Conservation (phyloP, 768 basidiomycete species). For the Neoboletus brunneissimus region DNA sequence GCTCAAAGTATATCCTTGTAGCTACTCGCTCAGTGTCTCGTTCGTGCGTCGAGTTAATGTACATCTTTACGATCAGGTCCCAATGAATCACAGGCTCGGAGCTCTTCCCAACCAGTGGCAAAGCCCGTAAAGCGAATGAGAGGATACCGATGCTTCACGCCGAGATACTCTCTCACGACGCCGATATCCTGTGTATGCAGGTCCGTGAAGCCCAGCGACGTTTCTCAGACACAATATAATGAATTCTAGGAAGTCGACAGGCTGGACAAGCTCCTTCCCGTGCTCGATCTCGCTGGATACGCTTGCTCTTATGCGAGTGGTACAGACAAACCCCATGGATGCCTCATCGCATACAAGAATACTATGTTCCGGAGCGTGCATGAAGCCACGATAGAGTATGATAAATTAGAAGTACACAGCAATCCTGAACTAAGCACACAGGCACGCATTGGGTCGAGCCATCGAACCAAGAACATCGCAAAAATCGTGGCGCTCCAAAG, state of each 20-base stretch:
- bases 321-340: conserved; percentile 78
- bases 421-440: conserved; percentile 32
- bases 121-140: conserved; percentile 73
- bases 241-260: conserved; percentile 78
- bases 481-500: conserved; percentile 65
- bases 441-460: conserved; percentile 53
- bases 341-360: conserved; percentile 72
- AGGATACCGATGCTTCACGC: conserved; percentile 72
- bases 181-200: conserved; percentile 87
- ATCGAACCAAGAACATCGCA: conserved; percentile 78
- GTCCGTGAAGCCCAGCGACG: conserved; percentile 37
- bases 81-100: conserved; percentile 55
- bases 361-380: conserved; percentile 46
- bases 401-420: conserved; percentile 53
- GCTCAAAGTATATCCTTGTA: conserved; percentile 28
- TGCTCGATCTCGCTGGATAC: conserved; percentile 65
- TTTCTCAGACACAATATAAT: not conserved
- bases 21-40: conserved; percentile 76
- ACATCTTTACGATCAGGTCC: not conserved
- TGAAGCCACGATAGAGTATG: conserved; percentile 60
- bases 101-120: conserved; percentile 74
- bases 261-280: conserved; percentile 67
- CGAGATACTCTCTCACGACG: conserved; percentile 70
- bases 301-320: conserved; percentile 64
- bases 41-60: conserved; percentile 53